Evolutionary conservation across 352 stramenopile genomes (phyloP), one percentile per base, ranked within the genome.

Genomic region (Poterioochromonas sp.): DNA sequence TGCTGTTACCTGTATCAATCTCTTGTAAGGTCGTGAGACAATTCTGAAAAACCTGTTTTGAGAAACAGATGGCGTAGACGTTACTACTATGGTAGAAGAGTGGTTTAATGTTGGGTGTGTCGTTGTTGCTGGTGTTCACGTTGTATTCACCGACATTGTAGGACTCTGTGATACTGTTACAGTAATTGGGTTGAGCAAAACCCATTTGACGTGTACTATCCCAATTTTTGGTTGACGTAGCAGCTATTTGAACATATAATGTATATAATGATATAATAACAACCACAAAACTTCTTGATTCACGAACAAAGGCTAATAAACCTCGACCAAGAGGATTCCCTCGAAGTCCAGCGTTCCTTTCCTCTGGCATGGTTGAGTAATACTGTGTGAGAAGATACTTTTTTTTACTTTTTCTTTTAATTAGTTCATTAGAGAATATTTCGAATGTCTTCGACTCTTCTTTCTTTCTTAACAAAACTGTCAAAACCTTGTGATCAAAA

Each of bases 191-290:
- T 53, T 53, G 44, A 20, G 44, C 44, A 8, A 53, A 53, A 20
- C 44, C 44, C 44, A 53, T 53, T 53, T 53, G 8, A 53, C 44
- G 44, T 20, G 44, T 53, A 53, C 20, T 53, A 53, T 53, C 44
- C 44, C 44, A 53, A 53, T 53, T 53, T 20, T 53, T 53, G 8
- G 44, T 20, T 81, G 80, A 35, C 64, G 37, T 37, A 40, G 81
- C 18, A 78, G 69, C 37, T 78, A 80, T 43, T 81, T 81, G 60
- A 74, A 82, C 54, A 53, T 53, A 53, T 20, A 53, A 20, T 8
- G 44, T 20, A 53, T 20, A 53, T 8, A 53, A 20, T 8, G 20
- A 20, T 20, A 53, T 53, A 53, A 20, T 20, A 53, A 53, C 8
- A 53, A 53, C 8, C 8, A 20, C 8, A 53, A 53, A 20, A 20